phyloP scores from a whole-genome alignment of 805 yeast genomes.

The Ogataea minuta region DNA sequence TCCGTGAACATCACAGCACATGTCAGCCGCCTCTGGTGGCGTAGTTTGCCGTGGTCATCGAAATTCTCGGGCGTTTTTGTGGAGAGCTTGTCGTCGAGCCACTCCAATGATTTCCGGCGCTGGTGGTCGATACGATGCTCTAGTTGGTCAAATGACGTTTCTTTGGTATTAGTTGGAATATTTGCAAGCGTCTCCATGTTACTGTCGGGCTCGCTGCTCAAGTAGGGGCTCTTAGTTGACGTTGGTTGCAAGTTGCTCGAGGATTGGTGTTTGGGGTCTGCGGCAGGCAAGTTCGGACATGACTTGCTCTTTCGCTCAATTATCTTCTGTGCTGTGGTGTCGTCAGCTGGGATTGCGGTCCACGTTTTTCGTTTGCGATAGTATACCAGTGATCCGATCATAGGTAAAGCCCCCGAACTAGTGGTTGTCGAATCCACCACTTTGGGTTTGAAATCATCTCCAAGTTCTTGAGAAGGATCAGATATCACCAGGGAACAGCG shows the following conservation, averaged over 20 bases:
- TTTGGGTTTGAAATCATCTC: not conserved
- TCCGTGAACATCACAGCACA: constrained; percentile 46
- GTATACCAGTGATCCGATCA: constrained; percentile 31
- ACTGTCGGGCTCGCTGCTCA: not conserved
- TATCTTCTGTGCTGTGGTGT: too few relatives aligned
- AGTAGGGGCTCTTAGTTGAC: not conserved
- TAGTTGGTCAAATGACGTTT: constrained; percentile 6
- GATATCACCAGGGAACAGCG: constrained; percentile 13
- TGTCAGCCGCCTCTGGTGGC: constrained; percentile 44
- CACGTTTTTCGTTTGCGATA: constrained; percentile 18
- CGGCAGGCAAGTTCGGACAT: constrained; percentile 4
- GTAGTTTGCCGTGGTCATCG: constrained; percentile 2
- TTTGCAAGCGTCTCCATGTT: not conserved
- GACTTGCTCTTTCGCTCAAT: constrained; percentile 2
- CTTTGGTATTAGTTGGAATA: not conserved
- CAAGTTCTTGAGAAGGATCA: constrained; percentile 1
- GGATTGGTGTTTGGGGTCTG: not conserved
- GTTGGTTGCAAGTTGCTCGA: not conserved
- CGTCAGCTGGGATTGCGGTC: constrained; percentile 3
- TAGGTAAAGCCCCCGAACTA: constrained; percentile 25
- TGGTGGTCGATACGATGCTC: constrained; percentile 5
- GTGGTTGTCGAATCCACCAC: not conserved
- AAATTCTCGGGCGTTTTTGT: not conserved
- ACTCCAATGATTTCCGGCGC: constrained; percentile 7
- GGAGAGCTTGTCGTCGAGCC: not conserved